Evolutionary conservation across 352 stramenopile species (phyloP), one percentile per base, ranked within the genome.

Genomic region (Hyaloperonospora brassicae): DNA sequence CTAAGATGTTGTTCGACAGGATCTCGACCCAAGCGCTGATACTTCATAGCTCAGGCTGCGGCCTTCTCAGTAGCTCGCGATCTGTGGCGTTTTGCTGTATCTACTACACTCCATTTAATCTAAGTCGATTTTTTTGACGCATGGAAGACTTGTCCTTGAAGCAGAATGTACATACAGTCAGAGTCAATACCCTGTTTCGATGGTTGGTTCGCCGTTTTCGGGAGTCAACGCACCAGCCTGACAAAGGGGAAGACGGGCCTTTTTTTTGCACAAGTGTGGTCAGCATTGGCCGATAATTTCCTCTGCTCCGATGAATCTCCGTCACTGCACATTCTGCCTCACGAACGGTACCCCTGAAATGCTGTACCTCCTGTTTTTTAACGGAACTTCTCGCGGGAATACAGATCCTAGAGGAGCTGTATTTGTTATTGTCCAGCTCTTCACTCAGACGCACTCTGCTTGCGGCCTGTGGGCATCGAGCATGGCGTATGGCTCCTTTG

Each of bases 331-430:
- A 7, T 31, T 4, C 10, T 42, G 36, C 36, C 3, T 14, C 14
- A n/a, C n/a, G 36, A 12, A 14, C 5, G n/a, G 11, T 21, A 5
- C 36, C n/a, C n/a, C 3, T n/a, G 3, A 11, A 3, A 5, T 42
- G 11, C 62, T 1, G 72, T 42, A 42, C 36, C 36, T 42, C 11
- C 36, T 42, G n/a, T 12, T 13, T 4, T 42, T 42, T 10, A 11
- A 42, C 10, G 10, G 3, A 21, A 11, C 4, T 8, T 8, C 27
- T 31, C 27, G 7, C 7, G 27, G 27, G 27, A 31, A 31, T 7
- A 8, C 27, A 31, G 27, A 7, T 31, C 27, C 27, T 3, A 7
- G 27, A 3, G 27, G 27, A 31, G 27, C 36, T 3, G 36, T 14
- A 42, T 42, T 10, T 10, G 36, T 42, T 10, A 42, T 42, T 42